Percentiles rank a stretch among this genome's conserved stretches.
Conservation (phyloP, 768 basidiomycete genomes). For the Lactifluus piperatus region DNA sequence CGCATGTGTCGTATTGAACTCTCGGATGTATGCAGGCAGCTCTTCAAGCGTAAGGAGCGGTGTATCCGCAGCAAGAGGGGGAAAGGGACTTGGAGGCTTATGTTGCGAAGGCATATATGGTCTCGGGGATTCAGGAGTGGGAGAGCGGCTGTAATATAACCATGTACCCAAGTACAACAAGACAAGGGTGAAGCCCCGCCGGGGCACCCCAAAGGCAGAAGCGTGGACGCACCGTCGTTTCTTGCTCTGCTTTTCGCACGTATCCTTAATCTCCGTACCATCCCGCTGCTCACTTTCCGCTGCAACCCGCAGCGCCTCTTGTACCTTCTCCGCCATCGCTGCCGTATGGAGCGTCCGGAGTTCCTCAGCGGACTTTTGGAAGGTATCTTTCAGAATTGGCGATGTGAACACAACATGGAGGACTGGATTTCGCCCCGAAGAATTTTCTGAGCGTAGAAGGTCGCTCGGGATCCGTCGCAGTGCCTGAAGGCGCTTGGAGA, state of each 20-base stretch:
- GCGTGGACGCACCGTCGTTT: constrained; percentile 45
- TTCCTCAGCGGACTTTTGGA: constrained; percentile 30
- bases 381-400: constrained; percentile 3
- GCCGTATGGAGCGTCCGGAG: constrained; percentile 40
- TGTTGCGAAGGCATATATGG: constrained; percentile 42
- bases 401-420: background rate
- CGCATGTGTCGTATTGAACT: constrained; percentile 42
- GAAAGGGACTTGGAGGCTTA: constrained; percentile 36
- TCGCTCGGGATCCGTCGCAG: constrained; percentile 13
- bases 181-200: background rate
- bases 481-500: constrained; percentile 15
- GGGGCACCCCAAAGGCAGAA: background rate
- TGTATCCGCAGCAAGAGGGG: constrained; percentile 30
- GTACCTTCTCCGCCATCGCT: constrained; percentile 42
- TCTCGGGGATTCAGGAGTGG: constrained; percentile 53
- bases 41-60: constrained; percentile 36
- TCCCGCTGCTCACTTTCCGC: constrained; percentile 47
- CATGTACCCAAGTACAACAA: background rate
- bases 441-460: constrained; percentile 12
- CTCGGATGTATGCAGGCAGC: constrained; percentile 46
- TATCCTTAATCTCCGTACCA: constrained; percentile 37
- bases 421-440: constrained; percentile 5
- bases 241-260: constrained; percentile 40
- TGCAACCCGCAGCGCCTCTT: constrained; percentile 49
- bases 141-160: constrained; percentile 32